Conservation (phyloP, 768 basidiomycete genomes). For the Rhizopogon rudus region DNA sequence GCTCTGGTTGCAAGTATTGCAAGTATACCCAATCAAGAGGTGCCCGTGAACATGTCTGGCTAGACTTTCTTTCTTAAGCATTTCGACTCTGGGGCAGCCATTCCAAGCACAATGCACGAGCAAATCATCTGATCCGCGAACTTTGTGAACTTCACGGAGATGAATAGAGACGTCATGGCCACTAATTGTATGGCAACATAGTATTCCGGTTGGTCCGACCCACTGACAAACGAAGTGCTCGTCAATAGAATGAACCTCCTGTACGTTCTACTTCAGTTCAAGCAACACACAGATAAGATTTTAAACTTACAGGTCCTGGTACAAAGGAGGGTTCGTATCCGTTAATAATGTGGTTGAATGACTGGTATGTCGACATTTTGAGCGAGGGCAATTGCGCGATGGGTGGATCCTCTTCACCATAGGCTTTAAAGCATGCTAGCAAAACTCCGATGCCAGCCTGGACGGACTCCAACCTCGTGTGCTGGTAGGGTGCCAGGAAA, state of each 20-base stretch:
- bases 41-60: slow-evolving; percentile 19
- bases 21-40: slow-evolving; percentile 18
- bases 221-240: background rate
- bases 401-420: too few relatives aligned
- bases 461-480: background rate
- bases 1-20: slow-evolving; percentile 7
- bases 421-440: too few relatives aligned
- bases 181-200: background rate
- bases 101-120: slow-evolving; percentile 13
- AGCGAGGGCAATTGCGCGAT: too few relatives aligned
- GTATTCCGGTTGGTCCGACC: background rate
- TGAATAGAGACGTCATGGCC: slow-evolving; percentile 14
- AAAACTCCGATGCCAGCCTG: background rate
- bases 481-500: background rate
- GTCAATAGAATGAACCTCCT: too few relatives aligned
- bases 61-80: slow-evolving; percentile 22
- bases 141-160: slow-evolving; percentile 14
- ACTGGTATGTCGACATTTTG: background rate
- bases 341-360: background rate
- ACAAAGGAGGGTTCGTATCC: too few relatives aligned
- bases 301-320: background rate
- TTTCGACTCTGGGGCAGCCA: slow-evolving; percentile 2
- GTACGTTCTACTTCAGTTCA: too few relatives aligned
- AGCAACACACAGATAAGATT: background rate
- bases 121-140: slow-evolving; percentile 12